Evolutionary conservation across 768 basidiomycete genomes (phyloP).

Genomic region (Auriculariales sp.): DNA sequence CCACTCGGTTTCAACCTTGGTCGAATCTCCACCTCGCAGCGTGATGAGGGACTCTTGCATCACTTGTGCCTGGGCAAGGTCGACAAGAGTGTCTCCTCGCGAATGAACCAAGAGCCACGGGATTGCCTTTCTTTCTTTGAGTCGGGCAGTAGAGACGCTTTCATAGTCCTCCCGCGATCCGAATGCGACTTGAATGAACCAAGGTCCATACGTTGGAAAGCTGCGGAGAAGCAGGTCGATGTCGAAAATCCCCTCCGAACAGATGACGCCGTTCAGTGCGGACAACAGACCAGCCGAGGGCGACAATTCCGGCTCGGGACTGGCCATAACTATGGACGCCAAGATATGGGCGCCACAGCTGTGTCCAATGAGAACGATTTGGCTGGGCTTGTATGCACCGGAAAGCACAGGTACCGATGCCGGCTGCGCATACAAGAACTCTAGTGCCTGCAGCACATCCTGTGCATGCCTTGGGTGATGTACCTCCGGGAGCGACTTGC

Average conservation of each 20-base stretch:
- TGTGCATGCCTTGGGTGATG: constrained; percentile 58
- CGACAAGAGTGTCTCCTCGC: constrained; percentile 51
- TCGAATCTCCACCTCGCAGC: constrained; percentile 18
- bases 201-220: constrained; percentile 52
- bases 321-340: constrained; percentile 47
- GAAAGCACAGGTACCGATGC: no score
- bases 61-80: constrained; percentile 41
- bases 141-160: constrained; percentile 27
- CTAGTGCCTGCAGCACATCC: constrained; percentile 49
- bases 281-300: constrained; percentile 18
- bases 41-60: constrained; percentile 42
- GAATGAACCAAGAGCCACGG: constrained; percentile 69
- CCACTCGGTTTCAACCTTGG: constrained; percentile 18
- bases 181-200: constrained; percentile 59
- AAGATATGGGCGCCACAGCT: constrained; percentile 78
- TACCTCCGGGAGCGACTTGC: constrained; percentile 18
- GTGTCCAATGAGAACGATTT: constrained; percentile 55
- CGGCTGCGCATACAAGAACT: constrained; percentile 40
- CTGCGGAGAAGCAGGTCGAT: constrained; percentile 44
- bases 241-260: constrained; percentile 73
- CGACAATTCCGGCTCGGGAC: constrained; percentile 8
- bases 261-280: constrained; percentile 36
- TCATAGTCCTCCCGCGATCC: constrained; percentile 34
- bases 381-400: constrained; percentile 2
- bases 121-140: constrained; percentile 22